Conservation (phyloP, 495 filamentous ascomycete genomes). For the Lentithecium fluviatile region DNA sequence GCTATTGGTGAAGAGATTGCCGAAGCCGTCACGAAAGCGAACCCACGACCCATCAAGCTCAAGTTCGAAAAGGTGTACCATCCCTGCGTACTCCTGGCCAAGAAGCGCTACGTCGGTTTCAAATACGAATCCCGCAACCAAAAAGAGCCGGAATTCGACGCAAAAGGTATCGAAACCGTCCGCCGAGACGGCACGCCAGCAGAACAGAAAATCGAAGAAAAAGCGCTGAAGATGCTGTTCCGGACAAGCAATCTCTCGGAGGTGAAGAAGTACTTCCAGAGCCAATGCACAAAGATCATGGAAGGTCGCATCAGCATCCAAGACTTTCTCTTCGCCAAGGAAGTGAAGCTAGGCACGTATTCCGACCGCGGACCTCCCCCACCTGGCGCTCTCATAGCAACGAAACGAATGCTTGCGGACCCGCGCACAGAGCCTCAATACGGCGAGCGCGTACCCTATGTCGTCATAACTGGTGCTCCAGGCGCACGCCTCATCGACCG, state of each 20-base stretch:
- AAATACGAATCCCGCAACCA: slow-evolving; percentile 85
- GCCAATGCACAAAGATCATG: slow-evolving; percentile 92
- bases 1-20: slow-evolving; percentile 90
- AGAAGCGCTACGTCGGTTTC: slow-evolving; percentile 97
- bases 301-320: slow-evolving; percentile 81
- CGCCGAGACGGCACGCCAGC: slow-evolving; percentile 91
- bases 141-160: slow-evolving; percentile 85
- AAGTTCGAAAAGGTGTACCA: slow-evolving; percentile 99
- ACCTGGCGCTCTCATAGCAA: slow-evolving; percentile 82
- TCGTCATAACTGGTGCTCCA: slow-evolving; percentile 84
- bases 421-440: slow-evolving; percentile 87
- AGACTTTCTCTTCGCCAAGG: slow-evolving; percentile 92
- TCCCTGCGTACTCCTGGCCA: slow-evolving; percentile 88
- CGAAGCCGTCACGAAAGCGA: slow-evolving; percentile 81
- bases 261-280: slow-evolving; percentile 88
- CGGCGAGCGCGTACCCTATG: slow-evolving; percentile 91
- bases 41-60: slow-evolving; percentile 89
- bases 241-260: slow-evolving; percentile 83
- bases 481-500: slow-evolving; percentile 84
- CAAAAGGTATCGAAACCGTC: slow-evolving; percentile 97
- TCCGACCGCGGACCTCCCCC: slow-evolving; percentile 75
- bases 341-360: slow-evolving; percentile 89
- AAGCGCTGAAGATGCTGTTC: slow-evolving; percentile 84
- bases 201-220: slow-evolving; percentile 97
- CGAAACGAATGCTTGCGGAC: slow-evolving; percentile 80